Base-by-base conservation (phyloP, 352 stramenopile genomes). In the Phytophthora melonis region DNA sequence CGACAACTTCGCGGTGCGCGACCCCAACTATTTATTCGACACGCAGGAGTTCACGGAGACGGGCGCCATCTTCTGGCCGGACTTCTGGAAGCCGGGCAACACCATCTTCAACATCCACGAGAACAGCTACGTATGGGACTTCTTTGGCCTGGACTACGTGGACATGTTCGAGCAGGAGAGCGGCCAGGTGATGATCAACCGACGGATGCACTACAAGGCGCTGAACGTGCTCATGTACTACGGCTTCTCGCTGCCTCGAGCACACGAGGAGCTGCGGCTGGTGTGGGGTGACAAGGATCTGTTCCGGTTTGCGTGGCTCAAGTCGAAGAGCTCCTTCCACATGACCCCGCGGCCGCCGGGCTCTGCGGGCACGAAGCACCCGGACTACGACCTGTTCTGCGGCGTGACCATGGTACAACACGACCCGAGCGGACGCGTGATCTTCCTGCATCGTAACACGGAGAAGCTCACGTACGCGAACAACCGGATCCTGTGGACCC, bases 241-340 rank as follows among this genome's bases (percentile, higher is more conserved):
- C 63, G 85, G 74, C 0, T 77, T 83, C 16, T 80, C 82, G 10
- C 27, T 76, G 19, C 83, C 82, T 4, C 65, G 73, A n/a, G 57
- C 84, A 8, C 69, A 84, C 32, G 82, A 93, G 41, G 56, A 78
- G 18, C 54, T 94, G 58, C 68, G 70, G 8, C 79, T 95, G 11
- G 78, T 93, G 39, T 94, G 86, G 86, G 89, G 89, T 11, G 89
- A 96, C 72, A 96, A 96, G 63, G 88, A 95, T 60, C 57, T 95
- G 5, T 96, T 94, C 63, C 87, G 89, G 16, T 86, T 96, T 16
- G 87, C 87, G 50, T 95, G 88, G 88, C 69, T 90, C 30, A 93
- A 93, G 70, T 89, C 86, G 2, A 80, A 89, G 16, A 91, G 74
- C 65, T 66, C 72, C n/a, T 94, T 92, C 62, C 59, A 89, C 72